Evolutionary conservation across 129 eudicot genomes (phyloP).

Genomic region (Lactuca saligna): DNA sequence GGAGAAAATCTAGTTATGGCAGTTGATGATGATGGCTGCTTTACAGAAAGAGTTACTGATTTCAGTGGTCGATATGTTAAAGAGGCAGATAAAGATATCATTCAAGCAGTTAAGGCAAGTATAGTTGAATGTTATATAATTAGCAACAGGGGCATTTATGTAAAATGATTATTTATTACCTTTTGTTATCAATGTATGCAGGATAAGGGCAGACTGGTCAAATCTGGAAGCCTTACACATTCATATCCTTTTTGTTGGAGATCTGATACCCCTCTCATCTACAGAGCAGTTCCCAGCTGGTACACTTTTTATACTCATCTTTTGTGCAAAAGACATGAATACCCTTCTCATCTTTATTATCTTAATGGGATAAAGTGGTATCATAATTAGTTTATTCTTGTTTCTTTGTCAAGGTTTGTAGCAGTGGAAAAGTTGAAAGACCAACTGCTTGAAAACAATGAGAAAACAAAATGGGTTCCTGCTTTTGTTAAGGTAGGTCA

Average conservation of each 20-base stretch:
- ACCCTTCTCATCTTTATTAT: too few relatives aligned
- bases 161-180: too few relatives aligned
- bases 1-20: constrained; percentile 64
- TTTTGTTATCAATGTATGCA: constrained; percentile 5
- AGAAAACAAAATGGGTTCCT: constrained; percentile 60
- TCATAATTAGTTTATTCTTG: too few relatives aligned
- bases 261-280: too few relatives aligned
- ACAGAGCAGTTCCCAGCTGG: constrained; percentile 53
- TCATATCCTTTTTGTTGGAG: constrained; percentile 1
- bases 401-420: constrained; percentile 35
- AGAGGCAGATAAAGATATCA: constrained; percentile 67
- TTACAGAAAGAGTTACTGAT: constrained; percentile 55
- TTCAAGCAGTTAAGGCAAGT: constrained; percentile 57
- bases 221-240: constrained; percentile 59
- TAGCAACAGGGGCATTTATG: too few relatives aligned
- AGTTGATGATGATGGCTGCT: constrained; percentile 85
- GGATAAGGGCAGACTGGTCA: constrained; percentile 64
- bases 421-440: constrained; percentile 70
- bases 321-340: too few relatives aligned
- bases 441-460: constrained; percentile 63
- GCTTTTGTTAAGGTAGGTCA: constrained; percentile 13
- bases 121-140: not conserved
- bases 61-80: constrained; percentile 46
- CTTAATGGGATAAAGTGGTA: too few relatives aligned
- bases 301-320: constrained; percentile 4